Evolutionary conservation across 2,329 filamentous ascomycete genomes (phyloP).

Genomic region (Pezicula carpinea): DNA sequence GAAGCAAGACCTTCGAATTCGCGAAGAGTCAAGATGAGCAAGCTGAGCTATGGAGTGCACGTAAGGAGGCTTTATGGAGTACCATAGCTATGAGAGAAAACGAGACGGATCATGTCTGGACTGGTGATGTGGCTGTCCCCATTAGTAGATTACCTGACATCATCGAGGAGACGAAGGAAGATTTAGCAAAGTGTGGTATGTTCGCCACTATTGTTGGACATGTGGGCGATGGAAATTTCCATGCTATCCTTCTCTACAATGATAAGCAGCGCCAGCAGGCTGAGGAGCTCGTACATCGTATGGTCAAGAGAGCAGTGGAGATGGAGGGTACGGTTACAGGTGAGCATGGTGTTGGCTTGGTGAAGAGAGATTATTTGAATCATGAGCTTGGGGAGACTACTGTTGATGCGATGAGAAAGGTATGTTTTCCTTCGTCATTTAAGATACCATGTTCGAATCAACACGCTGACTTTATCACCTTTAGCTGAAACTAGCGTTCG

Average conservation of each 20-base stretch:
- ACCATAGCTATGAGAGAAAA: conserved; percentile 61
- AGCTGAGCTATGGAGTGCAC: conserved; percentile 73
- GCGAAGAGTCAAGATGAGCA: conserved; percentile 66
- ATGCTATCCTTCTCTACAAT: conserved; percentile 60
- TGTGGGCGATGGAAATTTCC: conserved; percentile 76
- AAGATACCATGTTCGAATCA: background rate
- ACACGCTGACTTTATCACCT: conserved; percentile 3
- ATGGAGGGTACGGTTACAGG: conserved; percentile 83
- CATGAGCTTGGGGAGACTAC: conserved; percentile 72
- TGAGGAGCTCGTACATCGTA: conserved; percentile 70
- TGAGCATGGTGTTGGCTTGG: conserved; percentile 78
- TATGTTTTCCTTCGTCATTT: conserved; percentile 32
- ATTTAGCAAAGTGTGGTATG: conserved; percentile 52
- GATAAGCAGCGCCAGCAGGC: conserved; percentile 63
- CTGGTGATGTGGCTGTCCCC: conserved; percentile 80
- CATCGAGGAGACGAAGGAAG: conserved; percentile 70
- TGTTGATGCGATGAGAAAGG: conserved; percentile 79
- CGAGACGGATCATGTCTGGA: conserved; percentile 72
- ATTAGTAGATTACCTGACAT: conserved; percentile 69
- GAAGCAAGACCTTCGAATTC: conserved; percentile 72
- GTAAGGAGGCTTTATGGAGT: conserved; percentile 81
- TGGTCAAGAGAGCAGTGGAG: conserved; percentile 82
- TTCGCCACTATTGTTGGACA: conserved; percentile 64
- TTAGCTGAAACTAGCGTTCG: conserved; percentile 74
- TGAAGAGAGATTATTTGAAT: conserved; percentile 78